These are phyloP conservation scores for Saccharomyces kudriavzevii DNA, from an alignment of 805 yeast species.

Conservation along the genomic window DNA sequence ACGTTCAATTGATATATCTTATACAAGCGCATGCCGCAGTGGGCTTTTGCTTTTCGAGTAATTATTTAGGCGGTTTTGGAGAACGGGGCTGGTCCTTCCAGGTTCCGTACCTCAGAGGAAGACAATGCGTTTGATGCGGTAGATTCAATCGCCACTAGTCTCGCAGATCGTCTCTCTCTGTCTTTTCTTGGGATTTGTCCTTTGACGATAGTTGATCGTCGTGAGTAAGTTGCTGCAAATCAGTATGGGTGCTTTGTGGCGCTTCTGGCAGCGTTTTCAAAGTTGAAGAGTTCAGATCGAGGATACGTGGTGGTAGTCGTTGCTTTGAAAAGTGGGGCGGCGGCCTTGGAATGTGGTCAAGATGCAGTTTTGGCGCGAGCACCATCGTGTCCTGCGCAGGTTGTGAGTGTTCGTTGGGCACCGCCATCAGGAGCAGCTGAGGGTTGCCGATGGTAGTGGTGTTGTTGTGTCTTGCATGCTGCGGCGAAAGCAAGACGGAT, in stretches of 20 bases:
- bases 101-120: background rate
- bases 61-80: background rate
- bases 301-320: background rate
- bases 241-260: background rate
- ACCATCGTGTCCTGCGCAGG: background rate
- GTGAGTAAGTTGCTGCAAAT: background rate
- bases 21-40: background rate
- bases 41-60: background rate
- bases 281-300: background rate
- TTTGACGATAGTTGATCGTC: background rate
- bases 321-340: background rate
- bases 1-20: background rate
- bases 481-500: background rate
- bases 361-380: background rate
- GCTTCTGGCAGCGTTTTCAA: background rate
- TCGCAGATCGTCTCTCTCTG: background rate
- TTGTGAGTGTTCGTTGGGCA: background rate
- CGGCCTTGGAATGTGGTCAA: background rate
- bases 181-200: background rate
- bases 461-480: background rate
- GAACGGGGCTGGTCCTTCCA: background rate
- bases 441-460: background rate
- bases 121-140: background rate
- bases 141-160: background rate
- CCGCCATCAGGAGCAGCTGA: background rate